Base-by-base conservation (phyloP, 202 grass and related monocot species). In the Hordeum pubiflorum region DNA sequence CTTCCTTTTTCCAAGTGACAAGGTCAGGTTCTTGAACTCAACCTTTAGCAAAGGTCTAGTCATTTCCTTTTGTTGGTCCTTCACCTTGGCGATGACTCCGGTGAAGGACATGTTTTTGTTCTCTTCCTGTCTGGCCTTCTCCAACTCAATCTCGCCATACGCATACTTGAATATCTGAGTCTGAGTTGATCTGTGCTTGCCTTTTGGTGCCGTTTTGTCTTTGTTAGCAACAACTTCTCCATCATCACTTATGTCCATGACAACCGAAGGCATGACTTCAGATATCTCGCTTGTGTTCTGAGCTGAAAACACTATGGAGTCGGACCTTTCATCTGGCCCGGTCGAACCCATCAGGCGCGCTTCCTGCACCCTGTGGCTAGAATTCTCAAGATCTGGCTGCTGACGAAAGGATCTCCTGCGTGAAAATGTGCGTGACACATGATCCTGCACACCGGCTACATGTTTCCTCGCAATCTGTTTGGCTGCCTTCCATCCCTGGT, bases 131-230 rank as follows among this genome's bases (percentile, higher is more conserved):
- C 44, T 60, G 33, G 83, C 78, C 64, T 98, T 98, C 68, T 98
- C 92, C 59, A 88, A 88, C 79, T 93, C 92, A 0, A 98, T 94
- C 89, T 98, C 85, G 0, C 85, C 84, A 63, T 94, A 98, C 1
- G 95, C 95, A 58, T 98, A 89, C 63, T 89, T 92, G 74, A 98
- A 94, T 43, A 98, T 87, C 39, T 89, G 80, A 9, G 88, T 98
- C 1, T 80, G 78, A 41, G 90, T 93, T 63, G 89, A 91, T 74
- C 82, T 81, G 69, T 98, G 86, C 38, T 88, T 87, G 41, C 86
- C 89, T 83, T 89, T 91, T 3, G 86, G 72, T 9, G 1, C 67
- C 11, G 70, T 4, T 59, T 74, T 90, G 18, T 89, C 83, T 18
- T 85, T 85, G 77, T 54, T 50, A 2, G 82, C 87, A 26, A 89